phyloP scores from a whole-genome alignment of 2,329 filamentous ascomycete genomes.

The Xylariaceae sp. region DNA sequence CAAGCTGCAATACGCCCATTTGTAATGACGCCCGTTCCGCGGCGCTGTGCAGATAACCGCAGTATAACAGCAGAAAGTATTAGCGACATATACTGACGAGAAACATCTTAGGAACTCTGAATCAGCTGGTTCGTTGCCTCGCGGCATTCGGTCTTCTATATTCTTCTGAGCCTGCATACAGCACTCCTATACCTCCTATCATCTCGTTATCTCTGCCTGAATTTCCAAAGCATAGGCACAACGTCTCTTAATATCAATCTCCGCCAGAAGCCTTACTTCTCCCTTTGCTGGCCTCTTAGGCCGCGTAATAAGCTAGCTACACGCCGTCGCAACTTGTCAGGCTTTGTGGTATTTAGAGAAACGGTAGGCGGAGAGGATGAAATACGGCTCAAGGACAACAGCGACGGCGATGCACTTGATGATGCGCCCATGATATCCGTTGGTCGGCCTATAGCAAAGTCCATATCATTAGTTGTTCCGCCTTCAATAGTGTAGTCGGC shows the following conservation, averaged over 20 bases:
- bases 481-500: no score
- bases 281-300: neutral
- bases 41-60: no score
- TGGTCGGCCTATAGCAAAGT: constrained; percentile 9
- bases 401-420: constrained; percentile 11
- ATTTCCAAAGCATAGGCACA: neutral
- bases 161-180: neutral
- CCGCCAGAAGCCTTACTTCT: neutral
- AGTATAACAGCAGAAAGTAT: no score
- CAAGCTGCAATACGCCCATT: no score
- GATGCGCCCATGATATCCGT: constrained; percentile 13
- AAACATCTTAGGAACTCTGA: no score
- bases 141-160: neutral
- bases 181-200: neutral
- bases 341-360: neutral
- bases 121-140: no score
- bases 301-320: constrained; percentile 3
- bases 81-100: no score
- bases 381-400: constrained; percentile 5
- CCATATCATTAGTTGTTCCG: neutral
- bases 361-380: neutral
- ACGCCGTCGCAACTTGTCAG: constrained; percentile 2
- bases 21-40: no score
- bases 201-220: neutral
- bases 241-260: neutral